Base-by-base conservation (phyloP, 176 grass and related monocot species). In the Oryza glumipatula region DNA sequence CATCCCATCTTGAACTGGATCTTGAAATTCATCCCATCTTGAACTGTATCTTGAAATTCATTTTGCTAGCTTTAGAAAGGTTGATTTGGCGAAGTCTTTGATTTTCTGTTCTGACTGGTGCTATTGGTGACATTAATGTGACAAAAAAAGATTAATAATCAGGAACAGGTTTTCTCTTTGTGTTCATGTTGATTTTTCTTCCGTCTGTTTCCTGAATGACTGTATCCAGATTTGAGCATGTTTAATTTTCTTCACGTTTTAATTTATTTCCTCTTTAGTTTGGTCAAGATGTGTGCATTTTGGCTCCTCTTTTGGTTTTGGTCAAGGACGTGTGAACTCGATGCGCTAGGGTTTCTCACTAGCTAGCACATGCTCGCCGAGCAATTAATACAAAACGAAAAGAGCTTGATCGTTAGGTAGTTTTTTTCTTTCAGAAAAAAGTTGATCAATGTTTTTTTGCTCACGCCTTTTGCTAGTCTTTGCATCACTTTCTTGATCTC, bases 291-390 rank as follows among this genome's bases (percentile, higher is more conserved):
- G 85, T 81, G 63, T 68, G 75, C 72, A 80, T 84, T 89, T 89
- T 89, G 35, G 73, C 69, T 67, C 67, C 76, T 22, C 11, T 33
- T 6, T 74, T 76, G 80, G 35, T 7, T 38, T 79, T 23, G 67
- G 43, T 49, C 58, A 75, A 76, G 69, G 58, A 32, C 13, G 71
- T 88, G 78, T 91, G 89, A 88, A 85, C 78, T 84, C 86, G 64
- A 80, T 51, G 24, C 15, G 68, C 69, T 90, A 92, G 85, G 91
- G 89, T 88, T 97, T 90, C 68, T 77, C 73, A 84, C 65, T 75
- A 74, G 74, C 66, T 63, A 45, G 74, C 73, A 23, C 12, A 58
- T 52, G 48, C 48, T 16, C 23, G 66, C 84, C 44, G 33, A 85
- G 79, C 41, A 88, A 32, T 32, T 32, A 36, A 84, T 79, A 79